Base-by-base conservation (phyloP, 805 yeast genomes). In the Ogataea thermomethanolica region DNA sequence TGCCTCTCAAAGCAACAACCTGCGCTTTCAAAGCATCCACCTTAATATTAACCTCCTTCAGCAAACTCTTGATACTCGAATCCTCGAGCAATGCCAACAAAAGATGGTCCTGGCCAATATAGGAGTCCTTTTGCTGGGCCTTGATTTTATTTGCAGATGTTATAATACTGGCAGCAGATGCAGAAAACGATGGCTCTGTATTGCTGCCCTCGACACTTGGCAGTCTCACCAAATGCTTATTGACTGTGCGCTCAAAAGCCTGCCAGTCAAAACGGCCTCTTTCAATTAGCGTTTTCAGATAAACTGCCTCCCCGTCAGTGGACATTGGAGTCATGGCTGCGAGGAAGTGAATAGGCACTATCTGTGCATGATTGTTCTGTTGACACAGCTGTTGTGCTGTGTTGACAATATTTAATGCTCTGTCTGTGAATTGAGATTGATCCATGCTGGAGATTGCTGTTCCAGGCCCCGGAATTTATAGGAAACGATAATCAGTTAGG, bases 151-250 rank as follows among this genome's bases (percentile, higher is more conserved):
- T 72, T 11, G 98, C 95, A 27, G 76, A 78, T 49, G 76, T 75
- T 33, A 93, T 61, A 14, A 93, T 78, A 58, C 79, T 82, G 14
- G 86, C 87, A 25, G 89, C 72, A n/a, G 87, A 76, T 29, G 82
- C 77, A 41, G 88, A 75, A 48, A 95, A 83, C 17, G 82, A 69
- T 2, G 89, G 73, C 48, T 88, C 90, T 10, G 79, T 73, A 12
- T 97, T 96, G 2, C 97, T 83, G 2, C 99, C 99, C 26, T 71
- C 70, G 61, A 91, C 97, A 29, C 87, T 76, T 17, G 98, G 96
- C 33, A 87, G 70, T 43, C 95, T 73, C 5, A 90, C 95, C 54
- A 93, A 65, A 47, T 79, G 81, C 56, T 77, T 79, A 64, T 93
- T 91, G 41, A 93, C 87, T 1, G 78, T 68, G 46, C 96, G 76